Evolutionary conservation across 805 yeast species (phyloP).

Genomic region (Nakazawaea populi): DNA sequence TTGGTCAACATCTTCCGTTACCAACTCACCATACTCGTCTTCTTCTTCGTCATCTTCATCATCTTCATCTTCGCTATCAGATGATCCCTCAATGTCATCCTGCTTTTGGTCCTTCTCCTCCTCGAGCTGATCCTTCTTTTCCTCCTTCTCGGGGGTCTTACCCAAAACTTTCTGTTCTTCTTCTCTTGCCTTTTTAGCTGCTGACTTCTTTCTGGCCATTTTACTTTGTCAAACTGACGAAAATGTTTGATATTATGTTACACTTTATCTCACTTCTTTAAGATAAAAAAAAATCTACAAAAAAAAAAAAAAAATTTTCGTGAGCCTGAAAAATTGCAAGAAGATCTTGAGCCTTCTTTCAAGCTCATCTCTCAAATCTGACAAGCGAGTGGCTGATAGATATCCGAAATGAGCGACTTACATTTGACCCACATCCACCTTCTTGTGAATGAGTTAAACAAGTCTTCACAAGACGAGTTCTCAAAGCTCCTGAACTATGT

Average conservation of each 20-base stretch:
- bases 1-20: constrained; percentile 79
- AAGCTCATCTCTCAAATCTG: constrained; percentile 2
- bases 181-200: constrained; percentile 63
- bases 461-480: not conserved
- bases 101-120: constrained; percentile 22
- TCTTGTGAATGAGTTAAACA: not conserved
- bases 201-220: constrained; percentile 88
- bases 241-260: too few relatives aligned
- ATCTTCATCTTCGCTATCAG: constrained; percentile 54
- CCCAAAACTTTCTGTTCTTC: constrained; percentile 21
- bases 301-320: not conserved
- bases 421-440: not conserved
- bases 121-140: constrained; percentile 14
- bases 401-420: not conserved
- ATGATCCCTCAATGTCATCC: constrained; percentile 20
- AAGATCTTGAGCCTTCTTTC: not conserved
- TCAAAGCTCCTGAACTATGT: not conserved
- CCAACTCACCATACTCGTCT: constrained; percentile 85
- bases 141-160: constrained; percentile 5
- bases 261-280: too few relatives aligned
- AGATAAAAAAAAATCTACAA: not conserved
- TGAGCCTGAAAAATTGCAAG: not conserved
- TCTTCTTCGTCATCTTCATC: constrained; percentile 56
- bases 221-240: not conserved
- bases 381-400: not conserved